Conservation (phyloP, 805 yeast species). For the Suhomyces kilbournensis region DNA sequence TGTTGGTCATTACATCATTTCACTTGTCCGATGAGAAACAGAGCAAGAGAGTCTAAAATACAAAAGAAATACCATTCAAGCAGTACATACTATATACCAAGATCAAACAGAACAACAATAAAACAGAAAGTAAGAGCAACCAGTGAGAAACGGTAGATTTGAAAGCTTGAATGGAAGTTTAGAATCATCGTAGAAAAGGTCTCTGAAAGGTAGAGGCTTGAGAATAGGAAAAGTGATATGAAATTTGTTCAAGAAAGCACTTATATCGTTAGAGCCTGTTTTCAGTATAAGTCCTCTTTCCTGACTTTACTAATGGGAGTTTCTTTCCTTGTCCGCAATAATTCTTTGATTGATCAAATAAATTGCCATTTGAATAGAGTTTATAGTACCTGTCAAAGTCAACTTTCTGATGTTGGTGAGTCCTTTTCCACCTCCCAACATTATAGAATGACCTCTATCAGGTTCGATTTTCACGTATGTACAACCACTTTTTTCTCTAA, state of each 20-base stretch:
- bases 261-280: background rate
- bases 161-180: background rate
- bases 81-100: slow-evolving; percentile 1
- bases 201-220: background rate
- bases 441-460: slow-evolving; percentile 49
- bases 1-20: background rate
- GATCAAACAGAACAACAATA: background rate
- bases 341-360: slow-evolving; percentile 70
- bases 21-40: background rate
- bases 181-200: background rate
- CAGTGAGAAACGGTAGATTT: background rate
- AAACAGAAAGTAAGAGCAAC: background rate
- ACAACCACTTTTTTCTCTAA: slow-evolving; percentile 68
- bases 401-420: slow-evolving; percentile 51
- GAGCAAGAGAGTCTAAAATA: background rate
- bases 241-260: background rate
- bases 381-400: slow-evolving; percentile 63
- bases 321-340: slow-evolving; percentile 59
- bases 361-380: slow-evolving; percentile 70
- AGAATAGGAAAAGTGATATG: background rate
- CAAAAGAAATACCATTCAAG: slow-evolving; percentile 1
- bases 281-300: background rate
- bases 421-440: slow-evolving; percentile 45
- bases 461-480: slow-evolving; percentile 71
- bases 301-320: slow-evolving; percentile 13